Percentiles rank a stretch among this genome's conserved stretches.
Conservation (phyloP, 306 rosid species). For the Glycine latifolia region DNA sequence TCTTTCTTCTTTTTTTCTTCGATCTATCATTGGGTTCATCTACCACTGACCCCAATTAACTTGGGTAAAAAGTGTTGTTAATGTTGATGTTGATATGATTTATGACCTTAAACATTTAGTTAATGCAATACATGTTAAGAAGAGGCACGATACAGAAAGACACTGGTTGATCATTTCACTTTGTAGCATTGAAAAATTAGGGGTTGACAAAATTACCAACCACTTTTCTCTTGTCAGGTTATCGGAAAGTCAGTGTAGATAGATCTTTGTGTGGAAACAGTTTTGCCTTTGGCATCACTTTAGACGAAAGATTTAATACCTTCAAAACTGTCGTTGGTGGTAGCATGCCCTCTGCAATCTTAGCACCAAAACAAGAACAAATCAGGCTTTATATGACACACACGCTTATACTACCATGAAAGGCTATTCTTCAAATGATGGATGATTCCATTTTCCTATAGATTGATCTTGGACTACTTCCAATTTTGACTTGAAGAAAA, state of each 20-base stretch:
- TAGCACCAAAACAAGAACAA: slow-evolving; percentile 53
- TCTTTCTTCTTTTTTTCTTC: too few species aligned
- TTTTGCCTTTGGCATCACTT: slow-evolving; percentile 76
- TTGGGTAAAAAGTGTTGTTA: too few species aligned
- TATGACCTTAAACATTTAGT: neutral
- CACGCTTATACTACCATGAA: slow-evolving; percentile 1
- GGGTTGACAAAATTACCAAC: slow-evolving; percentile 56
- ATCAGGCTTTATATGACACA: slow-evolving; percentile 35
- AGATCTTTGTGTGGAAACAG: slow-evolving; percentile 75
- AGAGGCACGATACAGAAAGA: neutral
- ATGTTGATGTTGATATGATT: too few species aligned
- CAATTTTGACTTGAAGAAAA: slow-evolving; percentile 19
- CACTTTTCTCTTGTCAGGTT: slow-evolving; percentile 76
- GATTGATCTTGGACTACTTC: neutral
- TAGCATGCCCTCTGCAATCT: slow-evolving; percentile 81
- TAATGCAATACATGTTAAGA: slow-evolving; percentile 8
- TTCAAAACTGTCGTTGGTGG: slow-evolving; percentile 75
- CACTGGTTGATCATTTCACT: neutral
- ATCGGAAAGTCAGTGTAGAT: slow-evolving; percentile 69
- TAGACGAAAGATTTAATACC: slow-evolving; percentile 63
- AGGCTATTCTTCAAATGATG: slow-evolving; percentile 12
- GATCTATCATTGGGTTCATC: too few species aligned
- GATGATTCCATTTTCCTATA: slow-evolving; percentile 3
- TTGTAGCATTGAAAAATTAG: slow-evolving; percentile 13
- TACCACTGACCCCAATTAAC: too few species aligned